Percentiles rank a stretch among this genome's conserved stretches.
phyloP scores from a whole-genome alignment of 75 land plant genomes.

The Pseudotsuga menziesii region DNA sequence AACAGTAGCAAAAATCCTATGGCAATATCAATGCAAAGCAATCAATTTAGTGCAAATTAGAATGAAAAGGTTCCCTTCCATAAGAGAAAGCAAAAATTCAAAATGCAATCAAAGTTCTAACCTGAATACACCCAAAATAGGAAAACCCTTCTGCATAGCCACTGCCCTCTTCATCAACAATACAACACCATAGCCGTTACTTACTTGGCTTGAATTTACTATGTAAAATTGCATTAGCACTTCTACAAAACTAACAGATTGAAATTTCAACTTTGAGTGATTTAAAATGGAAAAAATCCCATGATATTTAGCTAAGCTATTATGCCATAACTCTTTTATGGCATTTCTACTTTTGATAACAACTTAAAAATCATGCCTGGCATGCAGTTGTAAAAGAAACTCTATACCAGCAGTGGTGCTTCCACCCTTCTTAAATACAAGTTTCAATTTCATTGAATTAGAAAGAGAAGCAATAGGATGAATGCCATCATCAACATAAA shows the following conservation, averaged over 20 bases:
- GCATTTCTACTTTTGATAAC: neutral
- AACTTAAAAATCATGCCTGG: neutral
- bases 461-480: constrained; percentile 61
- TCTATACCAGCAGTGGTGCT: constrained; percentile 87
- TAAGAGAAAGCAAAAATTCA: neutral
- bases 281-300: neutral
- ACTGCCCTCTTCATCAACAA: constrained; percentile 82
- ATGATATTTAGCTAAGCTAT: neutral
- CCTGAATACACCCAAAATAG: constrained; percentile 97
- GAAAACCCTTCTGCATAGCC: constrained; percentile 69
- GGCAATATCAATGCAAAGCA: neutral
- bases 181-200: constrained; percentile 97
- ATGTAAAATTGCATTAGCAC: neutral
- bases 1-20: constrained; percentile 90
- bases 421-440: constrained; percentile 89
- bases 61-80: neutral
- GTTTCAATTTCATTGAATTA: constrained; percentile 72
- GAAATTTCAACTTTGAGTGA: neutral
- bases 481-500: constrained; percentile 92
- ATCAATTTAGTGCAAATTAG: neutral
- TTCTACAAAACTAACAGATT: neutral
- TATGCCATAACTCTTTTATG: neutral
- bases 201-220: constrained; percentile 97
- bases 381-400: neutral
- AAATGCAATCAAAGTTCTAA: constrained; percentile 13